Evolutionary conservation across 1,284 basidiomycete species (phyloP).

Genomic region (Cutaneotrichosporon mucoides): DNA sequence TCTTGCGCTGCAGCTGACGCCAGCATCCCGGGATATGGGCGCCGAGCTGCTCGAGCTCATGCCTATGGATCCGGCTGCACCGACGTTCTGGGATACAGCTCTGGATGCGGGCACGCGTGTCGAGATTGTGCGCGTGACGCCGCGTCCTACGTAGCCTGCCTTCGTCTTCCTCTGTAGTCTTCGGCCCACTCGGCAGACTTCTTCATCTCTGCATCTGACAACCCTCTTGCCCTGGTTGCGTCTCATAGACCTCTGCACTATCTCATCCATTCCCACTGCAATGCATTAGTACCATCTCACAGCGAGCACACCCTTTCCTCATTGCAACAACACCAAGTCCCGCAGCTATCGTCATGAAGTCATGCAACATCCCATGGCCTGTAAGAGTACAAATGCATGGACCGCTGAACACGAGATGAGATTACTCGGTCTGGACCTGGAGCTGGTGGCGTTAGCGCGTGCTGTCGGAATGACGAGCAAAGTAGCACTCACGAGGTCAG

Average conservation of each 20-base stretch:
- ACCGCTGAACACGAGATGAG: conserved; percentile 1
- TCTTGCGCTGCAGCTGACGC: background rate
- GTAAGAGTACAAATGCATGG: conserved; percentile 3
- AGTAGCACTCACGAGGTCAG: conserved; percentile 63
- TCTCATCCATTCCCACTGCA: too few species aligned
- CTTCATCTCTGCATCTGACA: background rate
- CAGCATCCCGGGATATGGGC: background rate
- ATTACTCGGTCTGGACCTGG: conserved; percentile 41
- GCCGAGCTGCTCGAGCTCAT: conserved; percentile 20
- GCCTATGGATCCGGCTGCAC: conserved; percentile 20
- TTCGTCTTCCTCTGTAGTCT: background rate
- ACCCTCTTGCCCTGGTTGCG: too few species aligned
- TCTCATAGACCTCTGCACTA: too few species aligned
- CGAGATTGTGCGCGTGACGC: conserved; percentile 30
- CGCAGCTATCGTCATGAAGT: background rate
- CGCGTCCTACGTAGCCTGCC: background rate
- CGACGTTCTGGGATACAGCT: conserved; percentile 45
- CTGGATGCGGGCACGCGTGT: conserved; percentile 36
- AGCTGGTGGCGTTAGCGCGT: conserved; percentile 24
- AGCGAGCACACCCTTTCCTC: too few species aligned
- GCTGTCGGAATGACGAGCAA: too few species aligned
- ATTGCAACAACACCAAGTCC: too few species aligned
- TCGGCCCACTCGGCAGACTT: too few species aligned
- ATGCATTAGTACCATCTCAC: too few species aligned
- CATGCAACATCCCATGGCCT: conserved; percentile 1